Evolutionary conservation across 2,329 filamentous ascomycete species (phyloP), one percentile per base, ranked within the genome.

Genomic region (Penicillium sp.): DNA sequence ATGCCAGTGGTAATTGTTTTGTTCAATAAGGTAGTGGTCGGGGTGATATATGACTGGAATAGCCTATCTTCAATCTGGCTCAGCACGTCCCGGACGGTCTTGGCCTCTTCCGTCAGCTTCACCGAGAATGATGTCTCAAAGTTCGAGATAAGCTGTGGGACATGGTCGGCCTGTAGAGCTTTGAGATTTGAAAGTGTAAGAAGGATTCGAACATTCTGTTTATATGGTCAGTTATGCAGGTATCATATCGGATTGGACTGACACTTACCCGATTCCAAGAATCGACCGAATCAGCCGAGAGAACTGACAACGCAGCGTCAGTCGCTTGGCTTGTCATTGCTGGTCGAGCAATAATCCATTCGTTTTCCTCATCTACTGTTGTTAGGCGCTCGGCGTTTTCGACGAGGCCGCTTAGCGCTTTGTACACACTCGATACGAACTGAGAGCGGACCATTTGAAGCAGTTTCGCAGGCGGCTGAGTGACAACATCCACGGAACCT

Each of bases 81-180:
- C 13, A 97, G 86, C 4, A 96, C 91, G 68, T 97, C 92, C 54
- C 88, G 87, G 70, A 99, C 93, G 0, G 90, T 94, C 73, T 93
- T 93, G 55, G 88, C 88, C 76, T 99, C 94, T 61, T 97, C 93
- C 1, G 92, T 95, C 58, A 99, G 83, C 70, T 95, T 95, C 61
- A 97, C 91, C 1, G 90, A 92, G 76, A 99, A 99, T 54, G 91
- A 86, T 49, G 90, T 92, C 72, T 99, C 94, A 69, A 97, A 99
- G 69, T 94, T 89, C 5, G 89, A 85, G 70, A 96, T 90, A n/a
- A 99, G 83, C 65, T 87, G 87, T 0, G 93, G 93, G 2, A 97
- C 90, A 33, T 93, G 84, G 60, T 94, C 87, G 25, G 86, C 82
- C 57, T 91, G 89, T 38, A 99, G 85, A 25, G 88, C 84, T 69